Conservation (phyloP, 2,329 filamentous ascomycete genomes). For the Parascedosporium putredinis region DNA sequence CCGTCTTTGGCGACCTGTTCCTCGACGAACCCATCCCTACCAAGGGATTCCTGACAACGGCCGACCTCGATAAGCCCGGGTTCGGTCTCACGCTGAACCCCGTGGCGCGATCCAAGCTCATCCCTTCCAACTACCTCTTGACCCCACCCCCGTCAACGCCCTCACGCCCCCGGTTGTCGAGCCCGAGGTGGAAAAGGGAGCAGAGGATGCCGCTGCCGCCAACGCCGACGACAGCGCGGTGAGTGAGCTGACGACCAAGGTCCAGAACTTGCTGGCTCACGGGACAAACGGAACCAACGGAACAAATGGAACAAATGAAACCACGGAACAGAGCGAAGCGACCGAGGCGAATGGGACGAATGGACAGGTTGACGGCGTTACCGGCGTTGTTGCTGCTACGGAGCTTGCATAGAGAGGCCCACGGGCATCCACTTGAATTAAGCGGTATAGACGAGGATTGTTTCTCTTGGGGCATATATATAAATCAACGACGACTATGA, state of each 20-base stretch:
- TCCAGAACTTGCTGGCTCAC: slow-evolving; percentile 22
- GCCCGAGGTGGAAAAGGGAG: slow-evolving; percentile 3
- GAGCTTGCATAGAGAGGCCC: too few relatives aligned
- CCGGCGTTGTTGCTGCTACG: too few relatives aligned
- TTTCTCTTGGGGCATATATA: not conserved
- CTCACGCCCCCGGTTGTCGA: slow-evolving; percentile 21
- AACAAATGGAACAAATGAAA: not conserved
- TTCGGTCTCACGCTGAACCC: slow-evolving; percentile 86
- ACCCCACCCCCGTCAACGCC: slow-evolving; percentile 49
- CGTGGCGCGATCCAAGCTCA: slow-evolving; percentile 56
- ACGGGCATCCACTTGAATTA: too few relatives aligned
- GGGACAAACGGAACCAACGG: not conserved
- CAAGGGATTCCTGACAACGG: slow-evolving; percentile 70
- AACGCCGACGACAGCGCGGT: slow-evolving; percentile 16
- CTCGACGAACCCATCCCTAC: slow-evolving; percentile 80
- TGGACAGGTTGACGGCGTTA: too few relatives aligned
- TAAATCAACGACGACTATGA: too few relatives aligned
- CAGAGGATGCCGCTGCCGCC: slow-evolving; percentile 8
- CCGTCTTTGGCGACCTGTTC: slow-evolving; percentile 88
- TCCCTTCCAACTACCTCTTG: slow-evolving; percentile 64
- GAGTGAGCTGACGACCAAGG: slow-evolving; percentile 22
- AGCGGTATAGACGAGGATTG: not conserved
- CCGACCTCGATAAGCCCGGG: slow-evolving; percentile 76
- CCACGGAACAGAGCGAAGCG: not conserved
- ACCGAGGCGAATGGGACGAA: not conserved